Evolutionary conservation across 1,139 yeast genomes (phyloP), one percentile per base, ranked within the genome.

Genomic region (Debaryomyces nepalensis): DNA sequence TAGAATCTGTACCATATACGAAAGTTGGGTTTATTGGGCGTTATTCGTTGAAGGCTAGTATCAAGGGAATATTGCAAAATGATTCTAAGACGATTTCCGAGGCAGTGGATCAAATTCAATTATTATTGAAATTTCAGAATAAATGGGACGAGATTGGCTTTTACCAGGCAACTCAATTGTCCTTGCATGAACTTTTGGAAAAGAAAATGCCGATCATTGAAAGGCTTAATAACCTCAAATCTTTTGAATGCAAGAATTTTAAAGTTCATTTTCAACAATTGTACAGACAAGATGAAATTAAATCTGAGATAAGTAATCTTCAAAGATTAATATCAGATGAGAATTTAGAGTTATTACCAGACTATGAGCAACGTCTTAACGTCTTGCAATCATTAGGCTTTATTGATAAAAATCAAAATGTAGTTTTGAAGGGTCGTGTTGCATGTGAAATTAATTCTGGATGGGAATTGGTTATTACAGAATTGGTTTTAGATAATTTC

Each of bases 391-490:
- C 79, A 18, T 71, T 90, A 21, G 88, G 82, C 11, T 95, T 87
- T 58, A 84, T 95, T 40, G 97, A 93, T 56, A 72, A 69, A 3
- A 75, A 81, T 39, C 81, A 84, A 48, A 88, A 86, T 51, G 97
- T 93, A 14, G 78, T 82, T 27, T 72, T 91, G 51, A 90, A 90
- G 66, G 97, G 95, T 11, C 73, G 95, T 50, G 95, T 87, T 33
- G 91, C 91, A 0, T 84, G 91, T 61, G 97, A 91, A 56, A 77
- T 91, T 47, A 88, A 88, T 57, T 81, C 90, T 22, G 97, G 97
- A 0, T 89, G 91, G 81, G 98, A 91, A 62, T 73, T 93, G 46
- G 84, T 89, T 4, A 64, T 93, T 12, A 91, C 99, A 0, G 99
- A 93, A 62, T 74, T 93, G 42, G 82, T 93, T 6, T 72, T 93